Evolutionary conservation across 2,329 filamentous ascomycete genomes (phyloP).

Genomic region (Sarocladiaceae sp.): DNA sequence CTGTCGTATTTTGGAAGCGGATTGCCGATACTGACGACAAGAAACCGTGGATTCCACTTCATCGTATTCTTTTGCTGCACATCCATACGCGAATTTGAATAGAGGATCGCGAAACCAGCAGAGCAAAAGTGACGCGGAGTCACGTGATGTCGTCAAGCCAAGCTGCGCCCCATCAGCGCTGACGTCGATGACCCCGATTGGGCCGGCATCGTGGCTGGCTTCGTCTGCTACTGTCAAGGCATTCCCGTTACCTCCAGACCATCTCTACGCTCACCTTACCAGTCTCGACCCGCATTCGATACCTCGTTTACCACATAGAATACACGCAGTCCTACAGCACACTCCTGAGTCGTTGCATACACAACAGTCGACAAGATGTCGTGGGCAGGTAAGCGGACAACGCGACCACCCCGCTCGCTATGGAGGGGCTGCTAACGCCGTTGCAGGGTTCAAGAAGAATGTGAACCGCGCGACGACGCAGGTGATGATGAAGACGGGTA

Average conservation of each 20-base stretch:
- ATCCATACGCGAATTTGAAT: slow-evolving; percentile 10
- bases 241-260: neutral
- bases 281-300: too few species aligned
- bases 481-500: slow-evolving; percentile 99
- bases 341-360: neutral
- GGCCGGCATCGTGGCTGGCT: slow-evolving; percentile 21
- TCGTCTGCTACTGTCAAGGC: slow-evolving; percentile 13
- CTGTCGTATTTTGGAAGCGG: slow-evolving; percentile 68
- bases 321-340: neutral
- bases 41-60: slow-evolving; percentile 47
- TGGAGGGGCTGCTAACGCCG: slow-evolving; percentile 23
- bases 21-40: slow-evolving; percentile 86
- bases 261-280: neutral
- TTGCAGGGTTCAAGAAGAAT: slow-evolving; percentile 65
- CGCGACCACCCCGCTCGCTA: slow-evolving; percentile 18
- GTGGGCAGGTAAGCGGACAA: slow-evolving; percentile 55
- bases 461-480: slow-evolving; percentile 98
- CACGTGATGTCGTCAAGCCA: slow-evolving; percentile 20
- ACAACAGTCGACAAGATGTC: slow-evolving; percentile 45
- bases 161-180: slow-evolving; percentile 17
- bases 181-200: slow-evolving; percentile 16
- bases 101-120: slow-evolving; percentile 7
- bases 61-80: slow-evolving; percentile 11
- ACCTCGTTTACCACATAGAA: too few species aligned
- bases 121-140: slow-evolving; percentile 15